Evolutionary conservation across 2,329 filamentous ascomycete species (phyloP), one percentile per base, ranked within the genome.

Genomic region (Fusarium devonianum): DNA sequence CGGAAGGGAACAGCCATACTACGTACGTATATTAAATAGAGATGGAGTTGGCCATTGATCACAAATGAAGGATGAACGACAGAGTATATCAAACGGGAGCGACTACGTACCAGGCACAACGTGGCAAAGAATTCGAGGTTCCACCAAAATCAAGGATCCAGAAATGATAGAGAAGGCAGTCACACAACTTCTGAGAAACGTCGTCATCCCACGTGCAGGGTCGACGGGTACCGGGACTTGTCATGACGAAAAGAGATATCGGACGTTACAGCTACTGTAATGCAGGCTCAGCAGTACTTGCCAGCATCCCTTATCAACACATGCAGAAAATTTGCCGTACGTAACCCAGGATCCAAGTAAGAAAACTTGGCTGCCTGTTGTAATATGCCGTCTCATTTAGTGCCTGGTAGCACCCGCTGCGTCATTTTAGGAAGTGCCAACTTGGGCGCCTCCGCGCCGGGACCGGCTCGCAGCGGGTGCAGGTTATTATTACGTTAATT

Each of bases 401-500:
- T 55, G 43, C 43, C 45, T 40, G 46, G 53, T 61, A 53, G 50
- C 59, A 52, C 33, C 38, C 13, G 11, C 56, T 64, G 62, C 61
- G 62, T 64, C 54, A 64, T 64, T 64, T 64, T 28, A 41, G 34
- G 7, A 30, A 56, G 18, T 17, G 28, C 33, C 30, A 11, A 23
- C 21, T 18, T 32, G 28, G 30, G 16, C 16, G 43, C 47, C 35
- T 47, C 23, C 55, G 35, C 53, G 32, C 49, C 39, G 32, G 32
- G 30, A 53, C 45, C 62, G 62, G 60, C 53, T 64, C 62, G 52
- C 45, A 46, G 28, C 59, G 54, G n/a, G n/a, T n/a, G n/a, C n/a
- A n/a, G n/a, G n/a, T n/a, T n/a, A n/a, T n/a, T n/a, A n/a, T n/a
- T n/a, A n/a, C n/a, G n/a, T n/a, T n/a, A n/a, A n/a, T n/a, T n/a